These are phyloP conservation scores for Chaetomidium leptoderma DNA, from an alignment of 495 filamentous ascomycete genomes.

Conservation along the genomic window DNA sequence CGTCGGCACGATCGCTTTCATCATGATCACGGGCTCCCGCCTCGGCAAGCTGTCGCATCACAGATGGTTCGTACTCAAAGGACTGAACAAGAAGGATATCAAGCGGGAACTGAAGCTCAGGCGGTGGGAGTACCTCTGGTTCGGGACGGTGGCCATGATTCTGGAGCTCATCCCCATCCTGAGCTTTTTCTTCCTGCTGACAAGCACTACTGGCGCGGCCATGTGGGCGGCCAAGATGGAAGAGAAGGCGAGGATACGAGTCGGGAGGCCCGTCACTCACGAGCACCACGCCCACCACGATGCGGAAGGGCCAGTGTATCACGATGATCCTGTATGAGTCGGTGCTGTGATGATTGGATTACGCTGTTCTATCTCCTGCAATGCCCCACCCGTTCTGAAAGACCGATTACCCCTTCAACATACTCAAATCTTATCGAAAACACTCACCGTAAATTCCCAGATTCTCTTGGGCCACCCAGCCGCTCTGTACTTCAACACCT, in stretches of 20 bases:
- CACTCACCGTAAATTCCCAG: too few species aligned
- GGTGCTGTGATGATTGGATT: not conserved
- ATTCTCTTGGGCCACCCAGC: too few species aligned
- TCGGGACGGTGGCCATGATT: constrained; percentile 53
- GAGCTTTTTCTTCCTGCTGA: constrained; percentile 85
- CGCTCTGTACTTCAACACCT: too few species aligned
- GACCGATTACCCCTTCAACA: too few species aligned
- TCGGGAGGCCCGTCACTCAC: constrained; percentile 23
- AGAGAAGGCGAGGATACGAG: constrained; percentile 28
- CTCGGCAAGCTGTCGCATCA: constrained; percentile 57
- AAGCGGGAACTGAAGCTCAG: constrained; percentile 61
- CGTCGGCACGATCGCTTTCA: constrained; percentile 73
- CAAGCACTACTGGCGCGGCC: constrained; percentile 71
- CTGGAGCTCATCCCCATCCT: constrained; percentile 74
- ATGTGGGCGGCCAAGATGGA: constrained; percentile 70
- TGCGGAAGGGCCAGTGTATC: constrained; percentile 28
- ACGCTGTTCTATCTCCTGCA: not conserved
- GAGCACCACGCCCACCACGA: constrained; percentile 16
- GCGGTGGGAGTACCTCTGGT: constrained; percentile 64
- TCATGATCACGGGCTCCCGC: constrained; percentile 62
- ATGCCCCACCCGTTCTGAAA: too few species aligned
- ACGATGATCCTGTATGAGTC: constrained; percentile 28
- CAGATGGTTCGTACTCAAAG: constrained; percentile 78
- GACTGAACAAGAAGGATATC: constrained; percentile 57
- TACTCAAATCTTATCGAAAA: too few species aligned